These are phyloP conservation scores for Babesia sp. DNA, from an alignment of 169 alveolate species.

Conservation along the genomic window DNA sequence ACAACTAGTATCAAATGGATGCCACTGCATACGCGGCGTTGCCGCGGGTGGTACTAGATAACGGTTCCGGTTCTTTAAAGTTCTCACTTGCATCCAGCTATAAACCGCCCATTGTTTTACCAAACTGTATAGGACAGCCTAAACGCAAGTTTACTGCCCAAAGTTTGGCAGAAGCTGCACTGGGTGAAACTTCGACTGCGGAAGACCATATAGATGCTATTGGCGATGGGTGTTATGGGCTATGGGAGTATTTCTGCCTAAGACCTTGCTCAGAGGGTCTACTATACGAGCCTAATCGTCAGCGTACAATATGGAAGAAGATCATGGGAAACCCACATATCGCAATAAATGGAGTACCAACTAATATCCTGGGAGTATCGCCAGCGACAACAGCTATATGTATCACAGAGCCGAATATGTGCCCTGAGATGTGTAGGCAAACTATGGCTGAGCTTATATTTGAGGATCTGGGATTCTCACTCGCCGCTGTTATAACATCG, in stretches of 20 bases:
- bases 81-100: constrained; percentile 79
- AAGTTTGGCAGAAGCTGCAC: neutral
- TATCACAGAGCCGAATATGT: constrained; percentile 82
- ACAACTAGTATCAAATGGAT: no score
- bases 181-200: neutral
- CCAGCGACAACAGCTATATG: constrained; percentile 64
- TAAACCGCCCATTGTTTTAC: constrained; percentile 75
- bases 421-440: constrained; percentile 81
- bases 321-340: constrained; percentile 65
- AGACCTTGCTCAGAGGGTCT: constrained; percentile 78
- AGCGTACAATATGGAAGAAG: constrained; percentile 80
- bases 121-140: constrained; percentile 83
- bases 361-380: constrained; percentile 39
- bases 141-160: constrained; percentile 70
- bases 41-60: constrained; percentile 82
- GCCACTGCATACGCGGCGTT: constrained; percentile 73
- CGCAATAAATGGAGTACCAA: constrained; percentile 16
- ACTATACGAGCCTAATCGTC: constrained; percentile 78
- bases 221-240: constrained; percentile 76
- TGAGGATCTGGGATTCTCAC: constrained; percentile 74
- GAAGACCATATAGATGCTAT: constrained; percentile 45
- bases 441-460: constrained; percentile 81
- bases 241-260: constrained; percentile 82
- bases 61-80: constrained; percentile 84
- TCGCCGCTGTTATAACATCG: constrained; percentile 76